Evolutionary conservation across 805 yeast genomes (phyloP).

Genomic region (Myxozyma udenii): DNA sequence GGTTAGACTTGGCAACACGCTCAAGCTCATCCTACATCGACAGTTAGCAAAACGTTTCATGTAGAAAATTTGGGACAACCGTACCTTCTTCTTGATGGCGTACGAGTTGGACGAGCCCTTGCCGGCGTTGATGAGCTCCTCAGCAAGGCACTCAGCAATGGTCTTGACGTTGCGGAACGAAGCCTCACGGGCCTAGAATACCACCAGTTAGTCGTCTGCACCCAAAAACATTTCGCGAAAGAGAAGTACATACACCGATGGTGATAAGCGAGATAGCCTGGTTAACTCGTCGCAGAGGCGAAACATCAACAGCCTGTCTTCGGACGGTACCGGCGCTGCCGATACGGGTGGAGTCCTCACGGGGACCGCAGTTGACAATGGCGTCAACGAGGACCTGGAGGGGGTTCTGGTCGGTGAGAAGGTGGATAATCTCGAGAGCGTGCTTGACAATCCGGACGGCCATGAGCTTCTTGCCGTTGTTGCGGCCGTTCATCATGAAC

Average conservation of each 20-base stretch:
- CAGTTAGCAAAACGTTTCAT: conserved; percentile 1
- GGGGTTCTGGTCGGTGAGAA: conserved; percentile 98
- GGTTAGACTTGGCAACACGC: conserved; percentile 99
- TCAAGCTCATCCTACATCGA: conserved; percentile 79
- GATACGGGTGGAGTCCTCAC: conserved; percentile 99
- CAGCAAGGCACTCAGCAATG: conserved; percentile 99
- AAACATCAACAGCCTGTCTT: conserved; percentile 99
- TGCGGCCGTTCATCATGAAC: conserved; percentile 99
- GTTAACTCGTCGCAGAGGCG: conserved; percentile 99
- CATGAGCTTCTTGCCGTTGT: conserved; percentile 99
- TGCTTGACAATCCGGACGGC: conserved; percentile 99
- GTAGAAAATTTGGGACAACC: neutral
- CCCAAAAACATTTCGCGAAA: too few species aligned
- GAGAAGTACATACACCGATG: conserved; percentile 62
- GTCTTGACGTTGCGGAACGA: conserved; percentile 99
- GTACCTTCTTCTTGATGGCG: conserved; percentile 97
- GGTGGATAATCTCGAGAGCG: conserved; percentile 96
- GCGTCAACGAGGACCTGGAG: conserved; percentile 99
- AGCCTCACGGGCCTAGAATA: conserved; percentile 73
- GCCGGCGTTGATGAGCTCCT: conserved; percentile 99
- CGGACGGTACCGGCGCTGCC: conserved; percentile 99
- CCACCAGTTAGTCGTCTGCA: neutral
- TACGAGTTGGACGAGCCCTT: conserved; percentile 99
- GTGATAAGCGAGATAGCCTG: conserved; percentile 97
- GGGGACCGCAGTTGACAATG: conserved; percentile 99